Conservation (phyloP, 768 basidiomycete species). For the Collybiopsis luxurians region DNA sequence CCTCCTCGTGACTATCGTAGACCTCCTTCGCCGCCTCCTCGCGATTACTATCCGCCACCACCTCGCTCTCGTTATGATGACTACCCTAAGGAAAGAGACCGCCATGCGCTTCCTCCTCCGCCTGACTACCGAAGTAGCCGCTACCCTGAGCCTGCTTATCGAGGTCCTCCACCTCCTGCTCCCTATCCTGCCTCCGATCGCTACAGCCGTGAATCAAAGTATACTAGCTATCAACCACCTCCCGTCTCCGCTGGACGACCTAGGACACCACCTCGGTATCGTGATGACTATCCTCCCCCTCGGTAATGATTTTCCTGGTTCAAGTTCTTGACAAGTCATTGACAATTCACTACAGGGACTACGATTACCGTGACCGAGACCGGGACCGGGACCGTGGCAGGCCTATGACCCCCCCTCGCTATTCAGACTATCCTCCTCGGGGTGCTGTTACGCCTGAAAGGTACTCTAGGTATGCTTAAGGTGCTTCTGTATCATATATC, state of each 20-base stretch:
- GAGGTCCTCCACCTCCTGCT: constrained; percentile 47
- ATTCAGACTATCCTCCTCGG: constrained; percentile 49
- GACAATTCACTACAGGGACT: constrained; percentile 41
- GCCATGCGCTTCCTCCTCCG: constrained; percentile 51
- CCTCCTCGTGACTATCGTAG: constrained; percentile 62
- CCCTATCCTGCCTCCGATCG: constrained; percentile 44
- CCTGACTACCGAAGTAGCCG: constrained; percentile 53
- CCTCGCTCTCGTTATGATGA: constrained; percentile 69
- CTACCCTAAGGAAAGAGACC: constrained; percentile 54
- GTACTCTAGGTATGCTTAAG: constrained; percentile 34
- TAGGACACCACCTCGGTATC: constrained; percentile 53
- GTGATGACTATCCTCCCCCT: constrained; percentile 59
- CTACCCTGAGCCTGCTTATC: constrained; percentile 52
- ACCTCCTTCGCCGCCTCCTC: constrained; percentile 51
- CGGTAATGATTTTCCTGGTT: constrained; percentile 39
- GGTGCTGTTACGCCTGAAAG: constrained; percentile 19
- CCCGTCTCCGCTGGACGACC: constrained; percentile 36
- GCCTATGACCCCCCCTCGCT: constrained; percentile 50
- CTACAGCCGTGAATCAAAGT: constrained; percentile 54
- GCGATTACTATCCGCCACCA: constrained; percentile 58
- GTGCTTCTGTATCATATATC: not conserved
- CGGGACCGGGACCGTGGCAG: constrained; percentile 38
- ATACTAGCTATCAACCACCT: constrained; percentile 28
- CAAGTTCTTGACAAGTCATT: not conserved
- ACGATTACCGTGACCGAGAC: constrained; percentile 33